phyloP scores from a whole-genome alignment of 2,329 filamentous ascomycete genomes.

The Claviceps capensis region DNA sequence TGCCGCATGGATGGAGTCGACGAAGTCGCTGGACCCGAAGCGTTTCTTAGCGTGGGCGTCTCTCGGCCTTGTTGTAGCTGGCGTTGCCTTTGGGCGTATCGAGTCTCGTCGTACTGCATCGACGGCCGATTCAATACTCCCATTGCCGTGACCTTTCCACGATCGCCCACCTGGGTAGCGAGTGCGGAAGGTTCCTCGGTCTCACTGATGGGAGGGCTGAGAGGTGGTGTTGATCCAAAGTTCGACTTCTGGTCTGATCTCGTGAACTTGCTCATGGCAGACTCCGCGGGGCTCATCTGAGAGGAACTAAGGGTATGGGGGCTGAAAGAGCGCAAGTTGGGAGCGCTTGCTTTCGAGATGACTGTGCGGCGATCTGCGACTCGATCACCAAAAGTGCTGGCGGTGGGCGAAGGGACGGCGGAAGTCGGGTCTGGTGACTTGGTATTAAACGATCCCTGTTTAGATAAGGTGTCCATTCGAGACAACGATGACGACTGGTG shows the following conservation, averaged over 20 bases:
- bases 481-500: slow-evolving; percentile 64
- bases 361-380: slow-evolving; percentile 32
- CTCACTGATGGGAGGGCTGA: slow-evolving; percentile 53
- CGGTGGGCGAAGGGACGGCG: slow-evolving; percentile 32
- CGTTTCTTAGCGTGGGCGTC: slow-evolving; percentile 35
- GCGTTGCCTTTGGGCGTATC: slow-evolving; percentile 68
- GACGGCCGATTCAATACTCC: slow-evolving; percentile 53
- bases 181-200: slow-evolving; percentile 52
- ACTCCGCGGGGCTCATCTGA: slow-evolving; percentile 24
- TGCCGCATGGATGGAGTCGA: slow-evolving; percentile 23
- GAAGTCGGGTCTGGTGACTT: slow-evolving; percentile 36
- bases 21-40: slow-evolving; percentile 32
- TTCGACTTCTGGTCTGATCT: slow-evolving; percentile 18
- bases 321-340: slow-evolving; percentile 49
- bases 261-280: slow-evolving; percentile 20
- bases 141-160: slow-evolving; percentile 65
- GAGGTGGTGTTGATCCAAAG: slow-evolving; percentile 23
- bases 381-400: slow-evolving; percentile 30
- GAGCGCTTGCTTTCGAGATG: slow-evolving; percentile 47
- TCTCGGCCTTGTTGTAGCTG: slow-evolving; percentile 67
- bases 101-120: slow-evolving; percentile 69
- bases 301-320: slow-evolving; percentile 28
- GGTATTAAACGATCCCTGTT: slow-evolving; percentile 39
- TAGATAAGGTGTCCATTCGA: slow-evolving; percentile 66
- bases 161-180: slow-evolving; percentile 59